Percentiles rank a stretch among this genome's conserved stretches.
Evolutionary conservation across 2,329 filamentous ascomycete species (phyloP).

Genomic region (Plenodomus biglobosus): DNA sequence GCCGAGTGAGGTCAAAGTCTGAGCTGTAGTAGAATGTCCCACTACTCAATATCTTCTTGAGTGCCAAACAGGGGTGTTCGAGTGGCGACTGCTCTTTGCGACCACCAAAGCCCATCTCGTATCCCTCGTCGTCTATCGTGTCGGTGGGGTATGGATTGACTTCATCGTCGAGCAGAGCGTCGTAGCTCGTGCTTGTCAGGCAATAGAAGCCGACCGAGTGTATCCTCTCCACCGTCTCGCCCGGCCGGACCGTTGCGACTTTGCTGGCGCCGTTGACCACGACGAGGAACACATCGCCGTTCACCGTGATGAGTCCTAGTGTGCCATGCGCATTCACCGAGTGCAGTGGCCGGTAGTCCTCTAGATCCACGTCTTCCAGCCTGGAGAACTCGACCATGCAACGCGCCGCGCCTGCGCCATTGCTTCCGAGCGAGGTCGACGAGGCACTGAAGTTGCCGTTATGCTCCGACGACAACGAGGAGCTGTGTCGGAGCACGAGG

Average conservation of each 20-base stretch:
- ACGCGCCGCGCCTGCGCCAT: conserved; percentile 48
- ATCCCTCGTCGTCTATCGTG: conserved; percentile 56
- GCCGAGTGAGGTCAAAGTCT: conserved; percentile 95
- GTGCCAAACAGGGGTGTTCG: conserved; percentile 85
- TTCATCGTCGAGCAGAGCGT: conserved; percentile 67
- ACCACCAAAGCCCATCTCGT: conserved; percentile 51
- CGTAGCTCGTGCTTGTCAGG: conserved; percentile 82
- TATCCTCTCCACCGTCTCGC: conserved; percentile 88
- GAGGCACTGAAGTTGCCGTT: conserved; percentile 58
- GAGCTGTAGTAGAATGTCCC: conserved; percentile 98
- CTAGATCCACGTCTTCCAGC: conserved; percentile 65
- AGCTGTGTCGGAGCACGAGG: conserved; percentile 80
- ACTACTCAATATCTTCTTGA: conserved; percentile 89
- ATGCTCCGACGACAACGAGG: conserved; percentile 62
- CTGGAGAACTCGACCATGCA: conserved; percentile 89
- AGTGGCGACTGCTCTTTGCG: conserved; percentile 69
- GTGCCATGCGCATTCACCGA: conserved; percentile 79
- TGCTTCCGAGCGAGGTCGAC: conserved; percentile 53
- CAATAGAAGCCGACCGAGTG: conserved; percentile 88
- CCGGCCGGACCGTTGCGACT: conserved; percentile 79
- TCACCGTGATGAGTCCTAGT: conserved; percentile 80
- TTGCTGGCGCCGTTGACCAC: conserved; percentile 78
- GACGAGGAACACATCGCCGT: conserved; percentile 84
- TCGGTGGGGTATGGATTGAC: conserved; percentile 59
- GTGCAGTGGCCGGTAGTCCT: conserved; percentile 74